These are phyloP conservation scores for Entomortierella parvispora DNA, from an alignment of 192 early-diverging fungal species.

Conservation along the genomic window DNA sequence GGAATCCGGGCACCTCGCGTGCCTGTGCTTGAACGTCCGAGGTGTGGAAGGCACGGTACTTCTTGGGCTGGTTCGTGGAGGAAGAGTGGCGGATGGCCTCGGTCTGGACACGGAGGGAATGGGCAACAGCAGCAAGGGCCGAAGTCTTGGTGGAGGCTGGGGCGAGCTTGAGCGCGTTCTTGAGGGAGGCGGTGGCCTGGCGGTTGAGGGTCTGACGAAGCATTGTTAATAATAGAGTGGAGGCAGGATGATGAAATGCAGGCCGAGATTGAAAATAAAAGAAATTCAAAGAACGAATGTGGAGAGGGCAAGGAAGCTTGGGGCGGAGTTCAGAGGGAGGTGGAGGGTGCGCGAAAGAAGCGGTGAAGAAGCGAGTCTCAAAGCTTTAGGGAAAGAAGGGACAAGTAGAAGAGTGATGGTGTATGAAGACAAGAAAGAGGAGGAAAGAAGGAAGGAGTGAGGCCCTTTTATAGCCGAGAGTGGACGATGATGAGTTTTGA, in stretches of 20 bases:
- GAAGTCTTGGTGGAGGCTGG: slow-evolving; percentile 25
- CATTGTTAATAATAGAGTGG: slow-evolving; percentile 4
- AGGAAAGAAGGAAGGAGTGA: not conserved
- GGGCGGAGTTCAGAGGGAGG: not conserved
- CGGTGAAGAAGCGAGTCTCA: not conserved
- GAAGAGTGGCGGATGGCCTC: slow-evolving; percentile 35
- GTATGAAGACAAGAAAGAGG: not conserved
- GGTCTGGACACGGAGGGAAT: slow-evolving; percentile 35
- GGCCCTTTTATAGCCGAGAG: not conserved
- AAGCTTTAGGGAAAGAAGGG: not conserved
- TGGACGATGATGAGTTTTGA: not conserved
- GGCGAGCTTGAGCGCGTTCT: slow-evolving; percentile 26
- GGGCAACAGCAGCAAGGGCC: slow-evolving; percentile 30
- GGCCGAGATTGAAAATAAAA: not conserved
- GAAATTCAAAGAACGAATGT: not conserved
- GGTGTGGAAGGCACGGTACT: slow-evolving; percentile 49
- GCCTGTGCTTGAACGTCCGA: slow-evolving; percentile 23
- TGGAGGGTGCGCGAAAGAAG: slow-evolving; percentile 1
- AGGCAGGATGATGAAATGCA: not conserved
- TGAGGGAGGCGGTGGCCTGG: slow-evolving; percentile 28
- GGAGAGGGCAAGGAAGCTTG: not conserved
- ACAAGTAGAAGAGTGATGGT: not conserved
- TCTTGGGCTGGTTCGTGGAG: slow-evolving; percentile 1
- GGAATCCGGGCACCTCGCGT: slow-evolving; percentile 50
- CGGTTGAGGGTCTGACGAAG: slow-evolving; percentile 35